These are phyloP conservation scores for Diplocarpon mali DNA, from an alignment of 2,329 filamentous ascomycete species.

Conservation along the genomic window DNA sequence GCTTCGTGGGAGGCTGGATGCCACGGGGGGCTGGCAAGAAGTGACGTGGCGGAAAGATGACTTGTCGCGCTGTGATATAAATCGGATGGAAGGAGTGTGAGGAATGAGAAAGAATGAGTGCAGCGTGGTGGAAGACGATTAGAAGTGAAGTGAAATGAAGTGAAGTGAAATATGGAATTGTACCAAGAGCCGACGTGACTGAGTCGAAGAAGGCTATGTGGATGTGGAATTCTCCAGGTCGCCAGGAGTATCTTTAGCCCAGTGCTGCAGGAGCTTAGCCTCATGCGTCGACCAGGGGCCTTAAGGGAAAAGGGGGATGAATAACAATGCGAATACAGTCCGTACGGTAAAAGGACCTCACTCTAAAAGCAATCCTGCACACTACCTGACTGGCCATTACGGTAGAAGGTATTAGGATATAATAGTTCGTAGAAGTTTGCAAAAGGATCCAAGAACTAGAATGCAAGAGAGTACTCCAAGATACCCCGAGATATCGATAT, in stretches of 20 bases:
- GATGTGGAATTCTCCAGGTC: background rate
- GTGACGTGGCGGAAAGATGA: slow-evolving; percentile 9
- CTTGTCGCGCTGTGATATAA: background rate
- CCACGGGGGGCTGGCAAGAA: background rate
- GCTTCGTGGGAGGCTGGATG: background rate
- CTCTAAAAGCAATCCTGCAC: too few relatives aligned
- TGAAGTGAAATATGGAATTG: background rate
- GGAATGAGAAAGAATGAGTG: slow-evolving; percentile 1
- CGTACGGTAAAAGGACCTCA: too few relatives aligned
- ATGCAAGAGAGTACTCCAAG: background rate
- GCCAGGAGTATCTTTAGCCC: too few relatives aligned
- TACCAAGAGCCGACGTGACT: too few relatives aligned
- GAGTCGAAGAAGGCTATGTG: too few relatives aligned
- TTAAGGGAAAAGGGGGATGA: too few relatives aligned
- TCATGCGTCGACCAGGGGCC: slow-evolving; percentile 9
- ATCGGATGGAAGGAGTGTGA: slow-evolving; percentile 3
- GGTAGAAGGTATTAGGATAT: background rate
- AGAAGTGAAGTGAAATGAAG: background rate
- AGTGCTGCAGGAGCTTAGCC: slow-evolving; percentile 3
- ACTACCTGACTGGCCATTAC: too few relatives aligned
- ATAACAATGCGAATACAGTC: too few relatives aligned
- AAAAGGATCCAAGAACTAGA: background rate
- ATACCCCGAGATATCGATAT: too few relatives aligned
- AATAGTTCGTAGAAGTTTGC: too few relatives aligned
- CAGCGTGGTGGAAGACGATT: background rate